These are phyloP conservation scores for Diaporthe vexans DNA, from an alignment of 2,329 filamentous ascomycete species.

Conservation along the genomic window DNA sequence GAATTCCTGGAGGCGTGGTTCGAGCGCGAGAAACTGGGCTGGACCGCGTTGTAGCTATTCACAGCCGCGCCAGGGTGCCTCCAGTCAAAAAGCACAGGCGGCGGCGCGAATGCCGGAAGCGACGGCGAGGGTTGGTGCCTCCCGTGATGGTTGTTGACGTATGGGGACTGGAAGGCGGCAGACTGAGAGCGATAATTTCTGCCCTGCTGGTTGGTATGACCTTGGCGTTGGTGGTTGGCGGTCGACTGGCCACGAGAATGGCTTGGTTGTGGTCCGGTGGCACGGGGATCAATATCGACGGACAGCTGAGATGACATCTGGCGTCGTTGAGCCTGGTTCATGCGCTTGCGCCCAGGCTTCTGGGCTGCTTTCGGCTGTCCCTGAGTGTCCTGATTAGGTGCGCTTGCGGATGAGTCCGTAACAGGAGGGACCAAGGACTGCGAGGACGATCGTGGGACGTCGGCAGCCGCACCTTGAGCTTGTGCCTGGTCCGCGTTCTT, in stretches of 20 bases:
- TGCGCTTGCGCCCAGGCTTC: slow-evolving; percentile 62
- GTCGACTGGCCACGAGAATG: slow-evolving; percentile 50
- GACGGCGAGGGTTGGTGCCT: slow-evolving; percentile 52
- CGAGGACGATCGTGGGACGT: slow-evolving; percentile 14
- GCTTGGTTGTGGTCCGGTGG: slow-evolving; percentile 48
- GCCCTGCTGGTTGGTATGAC: slow-evolving; percentile 46
- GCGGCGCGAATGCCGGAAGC: slow-evolving; percentile 47
- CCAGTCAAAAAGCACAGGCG: slow-evolving; percentile 48
- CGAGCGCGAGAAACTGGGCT: slow-evolving; percentile 41
- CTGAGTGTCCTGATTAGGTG: slow-evolving; percentile 9
- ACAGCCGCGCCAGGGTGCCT: slow-evolving; percentile 43
- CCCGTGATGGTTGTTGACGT: slow-evolving; percentile 45
- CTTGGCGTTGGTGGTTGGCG: slow-evolving; percentile 49
- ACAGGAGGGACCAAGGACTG: slow-evolving; percentile 1
- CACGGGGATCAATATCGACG: slow-evolving; percentile 66
- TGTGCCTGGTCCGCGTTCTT: slow-evolving; percentile 41
- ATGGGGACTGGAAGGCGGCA: slow-evolving; percentile 49
- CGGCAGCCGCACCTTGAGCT: slow-evolving; percentile 1
- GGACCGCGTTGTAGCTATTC: slow-evolving; percentile 40
- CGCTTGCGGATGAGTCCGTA: slow-evolving; percentile 1
- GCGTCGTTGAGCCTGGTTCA: slow-evolving; percentile 74
- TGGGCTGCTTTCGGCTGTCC: slow-evolving; percentile 38
- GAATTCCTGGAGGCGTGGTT: slow-evolving; percentile 35
- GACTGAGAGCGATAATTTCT: slow-evolving; percentile 51
- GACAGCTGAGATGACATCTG: slow-evolving; percentile 73